A percentile compares a stretch with the other conserved stretches of the same genome.
Conservation (phyloP, 805 yeast genomes). For the Kodamaea lidongshanica region DNA sequence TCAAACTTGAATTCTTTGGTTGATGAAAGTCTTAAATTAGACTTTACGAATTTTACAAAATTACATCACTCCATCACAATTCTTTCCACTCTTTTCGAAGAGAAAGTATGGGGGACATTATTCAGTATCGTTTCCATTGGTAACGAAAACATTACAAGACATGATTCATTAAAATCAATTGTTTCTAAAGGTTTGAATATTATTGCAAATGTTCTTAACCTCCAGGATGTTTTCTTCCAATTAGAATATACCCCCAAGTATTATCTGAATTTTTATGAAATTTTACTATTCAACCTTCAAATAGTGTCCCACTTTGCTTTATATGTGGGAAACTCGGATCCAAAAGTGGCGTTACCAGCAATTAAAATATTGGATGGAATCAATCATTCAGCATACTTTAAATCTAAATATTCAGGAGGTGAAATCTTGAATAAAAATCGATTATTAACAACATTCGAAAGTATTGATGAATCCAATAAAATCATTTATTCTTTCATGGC, state of each 20-base stretch:
- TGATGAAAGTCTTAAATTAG: conserved; percentile 15
- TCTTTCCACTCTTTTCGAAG: conserved; percentile 57
- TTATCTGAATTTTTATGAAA: conserved; percentile 62
- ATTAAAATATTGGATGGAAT: conserved; percentile 49
- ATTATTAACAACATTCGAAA: conserved; percentile 62
- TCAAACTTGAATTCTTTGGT: conserved; percentile 14
- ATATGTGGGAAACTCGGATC: conserved; percentile 57
- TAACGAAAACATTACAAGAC: conserved; percentile 46
- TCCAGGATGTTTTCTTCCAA: conserved; percentile 54
- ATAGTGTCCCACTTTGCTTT: conserved; percentile 68
- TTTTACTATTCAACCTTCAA: conserved; percentile 64
- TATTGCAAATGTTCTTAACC: conserved; percentile 39
- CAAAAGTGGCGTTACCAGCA: conserved; percentile 46
- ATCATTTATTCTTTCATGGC: conserved; percentile 67
- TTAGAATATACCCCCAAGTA: conserved; percentile 51
- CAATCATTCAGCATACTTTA: conserved; percentile 44
- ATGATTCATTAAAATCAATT: conserved; percentile 29
- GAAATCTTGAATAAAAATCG: conserved; percentile 46
- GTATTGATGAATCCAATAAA: conserved; percentile 71
- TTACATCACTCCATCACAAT: conserved; percentile 67
- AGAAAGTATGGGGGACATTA: conserved; percentile 48
- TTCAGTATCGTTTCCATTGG: conserved; percentile 56
- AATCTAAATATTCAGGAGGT: conserved; percentile 15
- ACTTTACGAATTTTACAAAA: conserved; percentile 36
- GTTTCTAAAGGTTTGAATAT: conserved; percentile 40